Percentiles rank a stretch among this genome's conserved stretches.
These are phyloP conservation scores for Poteriospumella lacustris DNA, from an alignment of 108 stramenopile genomes.

Conservation along the genomic window DNA sequence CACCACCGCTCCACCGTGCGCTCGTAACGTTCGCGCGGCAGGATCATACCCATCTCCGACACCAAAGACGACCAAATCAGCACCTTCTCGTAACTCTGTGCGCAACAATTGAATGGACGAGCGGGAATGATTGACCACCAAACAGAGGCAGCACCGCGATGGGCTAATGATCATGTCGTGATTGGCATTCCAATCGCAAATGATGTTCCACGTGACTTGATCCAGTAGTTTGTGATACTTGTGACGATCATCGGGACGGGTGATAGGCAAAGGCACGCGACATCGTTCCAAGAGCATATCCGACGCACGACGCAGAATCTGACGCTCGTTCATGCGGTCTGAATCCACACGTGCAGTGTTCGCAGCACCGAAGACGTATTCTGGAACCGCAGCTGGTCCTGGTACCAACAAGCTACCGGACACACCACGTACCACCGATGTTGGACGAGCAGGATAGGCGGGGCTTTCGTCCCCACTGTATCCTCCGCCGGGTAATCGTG, in stretches of 20 bases:
- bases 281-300: not conserved
- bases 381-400: too few relatives aligned
- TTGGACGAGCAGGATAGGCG: too few relatives aligned
- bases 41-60: not conserved
- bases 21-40: not conserved
- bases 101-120: not conserved
- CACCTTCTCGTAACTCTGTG: not conserved
- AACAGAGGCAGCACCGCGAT: not conserved
- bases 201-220: not conserved
- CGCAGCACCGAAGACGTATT: not conserved
- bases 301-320: not conserved
- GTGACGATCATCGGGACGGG: not conserved
- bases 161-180: not conserved
- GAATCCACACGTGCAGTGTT: not conserved
- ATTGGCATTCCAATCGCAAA: not conserved
- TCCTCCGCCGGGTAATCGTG: too few relatives aligned
- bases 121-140: not conserved
- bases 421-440: too few relatives aligned
- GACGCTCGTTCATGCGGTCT: not conserved
- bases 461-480: too few relatives aligned
- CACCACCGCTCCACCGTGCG: not conserved
- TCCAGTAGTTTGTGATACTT: not conserved
- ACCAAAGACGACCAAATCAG: not conserved
- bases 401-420: too few relatives aligned
- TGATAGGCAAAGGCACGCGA: too few relatives aligned